A percentile compares a stretch with the other conserved stretches of the same genome.
phyloP scores from a whole-genome alignment of 495 filamentous ascomycete species.

The Recurvomyces mirabilis region DNA sequence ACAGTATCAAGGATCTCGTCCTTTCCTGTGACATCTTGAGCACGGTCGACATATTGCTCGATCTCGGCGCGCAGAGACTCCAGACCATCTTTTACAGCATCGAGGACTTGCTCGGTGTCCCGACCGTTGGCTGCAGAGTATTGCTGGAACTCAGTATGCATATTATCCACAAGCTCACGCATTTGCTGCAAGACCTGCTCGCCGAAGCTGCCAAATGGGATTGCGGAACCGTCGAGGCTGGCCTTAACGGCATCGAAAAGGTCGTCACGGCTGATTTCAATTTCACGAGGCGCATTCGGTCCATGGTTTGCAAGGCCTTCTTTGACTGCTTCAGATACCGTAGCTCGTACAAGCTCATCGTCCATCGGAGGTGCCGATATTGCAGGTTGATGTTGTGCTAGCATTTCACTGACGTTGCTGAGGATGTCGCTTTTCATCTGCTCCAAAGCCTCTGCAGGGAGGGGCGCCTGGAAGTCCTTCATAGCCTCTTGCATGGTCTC shows the following conservation, averaged over 20 bases:
- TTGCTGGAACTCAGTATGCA: slow-evolving; percentile 61
- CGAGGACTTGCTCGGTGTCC: slow-evolving; percentile 71
- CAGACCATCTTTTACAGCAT: slow-evolving; percentile 75
- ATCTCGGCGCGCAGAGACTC: slow-evolving; percentile 70
- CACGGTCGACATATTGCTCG: slow-evolving; percentile 63
- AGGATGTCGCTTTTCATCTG: slow-evolving; percentile 70
- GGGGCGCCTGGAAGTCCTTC: slow-evolving; percentile 60
- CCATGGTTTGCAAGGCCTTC: slow-evolving; percentile 42
- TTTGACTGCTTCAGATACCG: slow-evolving; percentile 45
- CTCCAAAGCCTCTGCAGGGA: slow-evolving; percentile 49
- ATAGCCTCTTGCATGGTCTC: slow-evolving; percentile 71
- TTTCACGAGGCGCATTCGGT: slow-evolving; percentile 38
- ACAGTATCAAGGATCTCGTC: slow-evolving; percentile 70
- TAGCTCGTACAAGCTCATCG: slow-evolving; percentile 38
- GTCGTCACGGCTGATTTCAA: slow-evolving; percentile 53
- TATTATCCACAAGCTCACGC: slow-evolving; percentile 60
- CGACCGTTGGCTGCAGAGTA: slow-evolving; percentile 60
- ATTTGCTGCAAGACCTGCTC: slow-evolving; percentile 63
- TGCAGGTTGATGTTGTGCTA: slow-evolving; percentile 60
- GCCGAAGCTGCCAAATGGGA: slow-evolving; percentile 40
- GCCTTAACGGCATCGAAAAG: slow-evolving; percentile 56
- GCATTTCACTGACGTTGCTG: slow-evolving; percentile 60
- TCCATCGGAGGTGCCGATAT: slow-evolving; percentile 31
- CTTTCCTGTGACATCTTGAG: slow-evolving; percentile 54
- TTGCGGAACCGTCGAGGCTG: slow-evolving; percentile 42